Conservation (phyloP, 345 rosid genomes). For the Moringa oleifera region DNA sequence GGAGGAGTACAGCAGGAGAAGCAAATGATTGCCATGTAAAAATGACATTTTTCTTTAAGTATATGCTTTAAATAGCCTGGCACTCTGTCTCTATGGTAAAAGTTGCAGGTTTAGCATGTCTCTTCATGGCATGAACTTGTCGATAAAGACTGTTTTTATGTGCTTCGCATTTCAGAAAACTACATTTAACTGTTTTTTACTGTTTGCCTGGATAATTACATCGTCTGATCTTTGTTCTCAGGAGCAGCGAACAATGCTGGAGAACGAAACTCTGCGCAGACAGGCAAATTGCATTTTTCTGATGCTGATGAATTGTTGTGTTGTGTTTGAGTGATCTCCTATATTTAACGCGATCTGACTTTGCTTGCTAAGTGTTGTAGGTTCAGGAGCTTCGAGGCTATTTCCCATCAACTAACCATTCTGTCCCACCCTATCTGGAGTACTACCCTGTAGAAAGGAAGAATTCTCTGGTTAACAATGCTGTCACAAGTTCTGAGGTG, state of each 20-base stretch:
- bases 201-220: neutral
- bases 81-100: too few species aligned
- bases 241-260: constrained; percentile 79
- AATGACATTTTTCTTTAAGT: too few species aligned
- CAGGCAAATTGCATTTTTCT: constrained; percentile 43
- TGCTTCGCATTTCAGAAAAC: too few species aligned
- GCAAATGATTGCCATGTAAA: too few species aligned
- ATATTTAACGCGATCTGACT: neutral
- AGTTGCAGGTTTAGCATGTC: too few species aligned
- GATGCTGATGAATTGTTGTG: neutral
- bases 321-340: neutral
- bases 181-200: neutral
- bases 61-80: too few species aligned
- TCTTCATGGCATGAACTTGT: too few species aligned
- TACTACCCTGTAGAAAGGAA: constrained; percentile 48
- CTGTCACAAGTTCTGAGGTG: constrained; percentile 32
- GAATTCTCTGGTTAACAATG: constrained; percentile 27
- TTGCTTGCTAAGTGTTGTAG: constrained; percentile 27
- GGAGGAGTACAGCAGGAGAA: too few species aligned
- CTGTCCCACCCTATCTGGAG: constrained; percentile 45
- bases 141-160: too few species aligned
- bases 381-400: constrained; percentile 75
- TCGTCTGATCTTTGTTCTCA: constrained; percentile 21
- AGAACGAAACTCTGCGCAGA: constrained; percentile 84
- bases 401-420: constrained; percentile 40